Evolutionary conservation across 2,329 filamentous ascomycete species (phyloP).

Genomic region (Tothia fuscella): DNA sequence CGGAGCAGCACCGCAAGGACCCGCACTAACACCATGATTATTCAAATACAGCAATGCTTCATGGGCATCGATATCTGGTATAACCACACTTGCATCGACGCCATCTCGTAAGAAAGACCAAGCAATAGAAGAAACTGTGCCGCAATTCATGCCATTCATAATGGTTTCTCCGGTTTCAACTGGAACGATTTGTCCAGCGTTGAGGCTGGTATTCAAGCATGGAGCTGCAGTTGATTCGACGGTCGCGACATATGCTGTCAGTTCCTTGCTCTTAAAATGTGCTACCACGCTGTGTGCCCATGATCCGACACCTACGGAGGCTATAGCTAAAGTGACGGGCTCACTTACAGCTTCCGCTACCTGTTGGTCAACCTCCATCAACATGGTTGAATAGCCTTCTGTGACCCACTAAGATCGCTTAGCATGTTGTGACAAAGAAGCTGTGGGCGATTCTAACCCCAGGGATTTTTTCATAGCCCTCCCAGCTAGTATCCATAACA

Average conservation of each 20-base stretch:
- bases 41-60: constrained; percentile 43
- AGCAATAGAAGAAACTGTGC: constrained; percentile 52
- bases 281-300: constrained; percentile 56
- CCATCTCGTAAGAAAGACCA: constrained; percentile 49
- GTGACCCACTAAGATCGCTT: constrained; percentile 50
- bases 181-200: constrained; percentile 34
- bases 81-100: constrained; percentile 47
- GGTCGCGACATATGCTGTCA: constrained; percentile 39
- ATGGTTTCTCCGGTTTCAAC: constrained; percentile 51
- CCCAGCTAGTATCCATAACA: constrained; percentile 57
- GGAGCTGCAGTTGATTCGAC: constrained; percentile 60
- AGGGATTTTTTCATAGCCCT: constrained; percentile 54
- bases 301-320: constrained; percentile 61
- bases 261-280: constrained; percentile 44
- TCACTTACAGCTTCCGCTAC: constrained; percentile 27
- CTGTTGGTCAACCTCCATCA: constrained; percentile 55
- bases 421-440: not conserved
- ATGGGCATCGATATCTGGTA: constrained; percentile 54
- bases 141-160: constrained; percentile 65
- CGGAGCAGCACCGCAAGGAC: constrained; percentile 51
- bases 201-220: constrained; percentile 44
- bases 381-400: constrained; percentile 64
- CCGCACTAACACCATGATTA: constrained; percentile 35
- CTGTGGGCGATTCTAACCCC: constrained; percentile 25
- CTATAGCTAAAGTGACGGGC: constrained; percentile 41